Base-by-base conservation (phyloP, 352 stramenopile genomes). In the Phytophthora nicotianae region DNA sequence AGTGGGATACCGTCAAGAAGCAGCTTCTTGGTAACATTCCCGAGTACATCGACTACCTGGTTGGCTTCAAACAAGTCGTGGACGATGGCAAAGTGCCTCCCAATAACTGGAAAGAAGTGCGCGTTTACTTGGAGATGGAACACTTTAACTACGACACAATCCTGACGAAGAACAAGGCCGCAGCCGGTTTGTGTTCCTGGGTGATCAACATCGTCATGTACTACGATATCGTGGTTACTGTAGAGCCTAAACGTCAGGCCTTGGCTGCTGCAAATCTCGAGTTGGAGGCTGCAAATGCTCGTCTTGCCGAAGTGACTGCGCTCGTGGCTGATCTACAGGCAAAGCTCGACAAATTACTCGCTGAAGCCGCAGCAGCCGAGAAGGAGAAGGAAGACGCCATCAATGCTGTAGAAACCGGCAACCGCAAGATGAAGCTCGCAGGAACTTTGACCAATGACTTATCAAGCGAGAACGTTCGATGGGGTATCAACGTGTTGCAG, bases 151-250 rank as follows among this genome's bases (percentile, higher is more conserved):
- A 95, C 47, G 95, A 98, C 24, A 94, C 92, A 3, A 98, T 98
- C 56, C 62, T 95, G 40, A 94, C 87, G 4, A 98, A 98, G 72
- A 98, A 98, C 80, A 96, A 93, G 45, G 95, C 95, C 8, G 96
- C 96, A 14, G 96, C 92, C 0, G 93, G 92, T 35, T 68, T 98
- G 38, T 98, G 92, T 62, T 95, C 86, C 3, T 98, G 97, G 81
- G 95, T 98, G 35, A 75, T 98, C 63, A 98, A 98, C 63, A 98
- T 98, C 38, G 93, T 98, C 40, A 96, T 93, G 75, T 98, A 98
- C 80, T 98, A 98, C 77, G 94, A 98, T 70, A 98, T 98, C 40
- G 79, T 98, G 1, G 75, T 98, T 38, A 97, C 93, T 0, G 92
- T 98, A 17, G 95, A 98, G 74, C 96, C 96, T 6, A 98, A 98